Percentiles rank a stretch among this genome's conserved stretches.
Evolutionary conservation across 2,329 filamentous ascomycete species (phyloP).

Genomic region (Penicillium sp.): DNA sequence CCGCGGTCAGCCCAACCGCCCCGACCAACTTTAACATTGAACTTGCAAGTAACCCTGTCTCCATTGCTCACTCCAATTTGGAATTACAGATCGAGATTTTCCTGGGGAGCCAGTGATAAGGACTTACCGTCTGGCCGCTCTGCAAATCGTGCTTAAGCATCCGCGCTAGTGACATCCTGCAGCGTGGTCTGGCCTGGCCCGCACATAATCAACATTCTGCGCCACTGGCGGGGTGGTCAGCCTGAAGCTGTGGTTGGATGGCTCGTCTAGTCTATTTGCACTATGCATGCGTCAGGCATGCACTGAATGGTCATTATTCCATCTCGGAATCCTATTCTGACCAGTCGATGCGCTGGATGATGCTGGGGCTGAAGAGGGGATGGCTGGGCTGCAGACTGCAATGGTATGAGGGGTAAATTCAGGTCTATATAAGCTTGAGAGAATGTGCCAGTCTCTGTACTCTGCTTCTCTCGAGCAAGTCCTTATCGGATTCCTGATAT

Average conservation of each 20-base stretch:
- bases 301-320: background rate
- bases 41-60: too few relatives aligned
- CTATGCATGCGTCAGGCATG: background rate
- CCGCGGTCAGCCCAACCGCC: too few relatives aligned
- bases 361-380: background rate
- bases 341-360: background rate
- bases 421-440: background rate
- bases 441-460: too few relatives aligned
- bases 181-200: background rate
- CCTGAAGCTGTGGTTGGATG: background rate
- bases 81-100: too few relatives aligned
- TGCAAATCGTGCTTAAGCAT: background rate
- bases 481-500: too few relatives aligned
- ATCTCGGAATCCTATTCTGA: background rate
- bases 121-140: too few relatives aligned
- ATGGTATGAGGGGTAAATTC: background rate
- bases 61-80: too few relatives aligned
- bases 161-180: background rate
- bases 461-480: too few relatives aligned
- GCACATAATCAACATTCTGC: background rate
- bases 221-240: background rate
- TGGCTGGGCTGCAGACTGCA: background rate
- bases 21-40: too few relatives aligned
- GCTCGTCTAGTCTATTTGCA: background rate
- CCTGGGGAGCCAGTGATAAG: background rate